Base-by-base conservation (phyloP, 805 yeast genomes). In the Lipomyces kockii region DNA sequence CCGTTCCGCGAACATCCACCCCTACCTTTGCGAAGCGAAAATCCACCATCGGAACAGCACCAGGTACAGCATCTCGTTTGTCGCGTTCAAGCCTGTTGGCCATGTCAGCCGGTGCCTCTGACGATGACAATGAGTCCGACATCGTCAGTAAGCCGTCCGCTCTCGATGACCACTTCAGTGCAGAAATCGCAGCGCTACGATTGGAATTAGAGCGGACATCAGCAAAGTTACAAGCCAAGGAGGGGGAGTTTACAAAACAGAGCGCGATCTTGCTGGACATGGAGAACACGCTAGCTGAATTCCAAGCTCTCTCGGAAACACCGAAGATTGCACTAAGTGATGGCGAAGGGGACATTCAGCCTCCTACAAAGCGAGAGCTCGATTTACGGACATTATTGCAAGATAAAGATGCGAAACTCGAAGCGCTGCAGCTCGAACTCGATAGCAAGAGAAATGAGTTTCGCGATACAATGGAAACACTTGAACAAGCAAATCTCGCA, bases 221-320 rank as follows among this genome's bases (percentile, higher is more conserved):
- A 2, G 63, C 70, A 5, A 51, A 56, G 34, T 58, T 71, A 9
- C 63, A 64, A 34, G 75, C 69, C 52, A 65, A 67, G 49, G 76
- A 81, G 58, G 64, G 65, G 11, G 79, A 79, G 61, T 77, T 85
- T 72, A 76, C 75, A 20, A 84, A 82, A 66, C 83, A 86, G 67
- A 78, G 79, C 58, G 73, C 74, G n/a, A 81, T 85, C 58, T 77
- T 86, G 55, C 76, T 78, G 60, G 88, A 85, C 32, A 75, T 86
- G 71, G 84, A 83, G 70, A 72, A 75, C 9, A 82, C 86, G 1
- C 82, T 86, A 2, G 80, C 80, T 54, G 86, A 85, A 58, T 72
- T 74, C 29, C 73, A 75, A 57, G 56, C 62, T 37, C 62, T 76
- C 46, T 54, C 69, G 14, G 70, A 68, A 27, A 62, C 57, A 35